A percentile compares a stretch with the other conserved stretches of the same genome.
phyloP scores from a whole-genome alignment of 2,329 filamentous ascomycete species.

The Magnaporthales sp. region DNA sequence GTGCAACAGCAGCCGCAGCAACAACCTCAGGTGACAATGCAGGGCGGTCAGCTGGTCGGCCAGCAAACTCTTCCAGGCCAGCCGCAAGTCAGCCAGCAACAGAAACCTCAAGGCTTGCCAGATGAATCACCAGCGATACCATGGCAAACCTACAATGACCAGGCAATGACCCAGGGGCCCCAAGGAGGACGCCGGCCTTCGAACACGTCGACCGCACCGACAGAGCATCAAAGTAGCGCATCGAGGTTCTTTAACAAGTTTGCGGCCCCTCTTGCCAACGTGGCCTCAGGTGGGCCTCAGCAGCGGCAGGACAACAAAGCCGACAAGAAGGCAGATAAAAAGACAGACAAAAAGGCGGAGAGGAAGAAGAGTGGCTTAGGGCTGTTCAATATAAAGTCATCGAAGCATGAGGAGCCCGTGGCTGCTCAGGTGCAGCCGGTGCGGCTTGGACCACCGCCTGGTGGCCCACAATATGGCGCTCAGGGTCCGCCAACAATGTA shows the following conservation, averaged over 20 bases:
- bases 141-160: conserved; percentile 1
- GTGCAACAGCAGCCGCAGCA: background rate
- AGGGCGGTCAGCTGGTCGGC: background rate
- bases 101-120: background rate
- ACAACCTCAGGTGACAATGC: background rate
- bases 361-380: conserved; percentile 15
- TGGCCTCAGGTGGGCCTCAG: conserved; percentile 3
- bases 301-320: conserved; percentile 14
- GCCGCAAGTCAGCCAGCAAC: conserved; percentile 5
- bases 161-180: background rate
- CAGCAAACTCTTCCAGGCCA: background rate
- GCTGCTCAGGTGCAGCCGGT: background rate
- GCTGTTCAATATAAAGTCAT: conserved; percentile 15
- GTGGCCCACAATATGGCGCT: conserved; percentile 14
- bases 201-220: background rate
- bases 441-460: conserved; percentile 13
- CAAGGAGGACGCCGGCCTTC: background rate
- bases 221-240: conserved; percentile 11
- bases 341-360: background rate
- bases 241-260: conserved; percentile 11
- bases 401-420: conserved; percentile 14
- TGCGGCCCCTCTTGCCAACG: background rate
- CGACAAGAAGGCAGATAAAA: conserved; percentile 6
- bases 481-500: conserved; percentile 4
- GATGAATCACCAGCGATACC: conserved; percentile 1